Conservation (phyloP, 306 rosid genomes). For the Pyrus communis region DNA sequence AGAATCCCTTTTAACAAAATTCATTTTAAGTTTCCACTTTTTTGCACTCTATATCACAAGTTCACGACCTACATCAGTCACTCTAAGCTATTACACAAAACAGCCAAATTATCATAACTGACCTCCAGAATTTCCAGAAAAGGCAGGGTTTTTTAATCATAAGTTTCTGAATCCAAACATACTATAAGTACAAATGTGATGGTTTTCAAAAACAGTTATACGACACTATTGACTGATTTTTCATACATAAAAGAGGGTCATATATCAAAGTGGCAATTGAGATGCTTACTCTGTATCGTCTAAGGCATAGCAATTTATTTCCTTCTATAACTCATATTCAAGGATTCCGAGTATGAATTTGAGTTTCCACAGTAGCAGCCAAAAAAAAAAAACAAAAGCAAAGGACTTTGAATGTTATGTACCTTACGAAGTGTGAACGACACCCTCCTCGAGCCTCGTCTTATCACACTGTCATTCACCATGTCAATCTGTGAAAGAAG, state of each 20-base stretch:
- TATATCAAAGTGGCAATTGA: background rate
- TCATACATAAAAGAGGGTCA: background rate
- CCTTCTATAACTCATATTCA: background rate
- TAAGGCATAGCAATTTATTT: background rate
- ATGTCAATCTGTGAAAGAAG: slow-evolving; percentile 51
- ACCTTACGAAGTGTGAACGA: slow-evolving; percentile 87
- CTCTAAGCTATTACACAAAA: background rate
- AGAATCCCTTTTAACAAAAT: background rate
- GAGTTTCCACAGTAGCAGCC: background rate
- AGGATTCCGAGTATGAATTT: background rate
- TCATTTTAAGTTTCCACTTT: background rate
- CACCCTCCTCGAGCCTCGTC: slow-evolving; percentile 76
- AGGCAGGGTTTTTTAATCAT: background rate
- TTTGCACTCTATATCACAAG: background rate
- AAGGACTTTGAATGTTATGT: slow-evolving; percentile 10
- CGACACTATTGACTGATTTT: background rate
- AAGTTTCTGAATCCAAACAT: background rate
- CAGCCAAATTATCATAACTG: background rate
- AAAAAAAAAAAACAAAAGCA: background rate
- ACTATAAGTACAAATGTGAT: background rate
- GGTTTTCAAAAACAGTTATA: background rate
- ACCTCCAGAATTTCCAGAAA: background rate
- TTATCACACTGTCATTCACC: slow-evolving; percentile 49
- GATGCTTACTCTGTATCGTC: background rate
- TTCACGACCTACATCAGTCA: background rate